A percentile compares a stretch with the other conserved stretches of the same genome.
phyloP scores from a whole-genome alignment of 148 eudicot genomes.

The Rhododendron ferrugineum region DNA sequence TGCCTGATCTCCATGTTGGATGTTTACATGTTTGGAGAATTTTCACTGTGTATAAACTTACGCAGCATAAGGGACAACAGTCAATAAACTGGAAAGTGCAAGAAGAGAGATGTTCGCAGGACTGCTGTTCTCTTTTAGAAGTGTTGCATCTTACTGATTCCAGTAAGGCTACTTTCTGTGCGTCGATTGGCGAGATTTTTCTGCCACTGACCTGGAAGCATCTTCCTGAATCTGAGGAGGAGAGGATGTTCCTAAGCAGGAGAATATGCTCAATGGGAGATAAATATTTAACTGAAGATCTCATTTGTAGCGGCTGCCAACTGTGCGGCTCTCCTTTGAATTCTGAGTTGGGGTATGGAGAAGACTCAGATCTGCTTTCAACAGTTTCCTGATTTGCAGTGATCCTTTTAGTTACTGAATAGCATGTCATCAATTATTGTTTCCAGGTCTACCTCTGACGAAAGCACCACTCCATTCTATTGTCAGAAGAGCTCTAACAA shows the following conservation, averaged over 20 bases:
- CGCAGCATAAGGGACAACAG: slow-evolving; percentile 26
- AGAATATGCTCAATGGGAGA: slow-evolving; percentile 27
- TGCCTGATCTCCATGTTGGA: background rate
- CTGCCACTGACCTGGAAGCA: slow-evolving; percentile 36
- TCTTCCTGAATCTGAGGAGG: slow-evolving; percentile 38
- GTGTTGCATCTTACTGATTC: slow-evolving; percentile 32
- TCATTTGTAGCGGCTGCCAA: slow-evolving; percentile 73
- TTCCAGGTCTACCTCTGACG: slow-evolving; percentile 32
- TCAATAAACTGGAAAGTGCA: slow-evolving; percentile 64
- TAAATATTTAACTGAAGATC: slow-evolving; percentile 51
- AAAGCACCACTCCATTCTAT: slow-evolving; percentile 32
- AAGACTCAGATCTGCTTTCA: slow-evolving; percentile 9
- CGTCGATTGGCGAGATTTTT: slow-evolving; percentile 70
- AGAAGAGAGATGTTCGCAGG: slow-evolving; percentile 33
- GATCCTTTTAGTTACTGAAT: background rate
- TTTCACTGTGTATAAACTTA: background rate
- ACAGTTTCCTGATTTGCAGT: background rate
- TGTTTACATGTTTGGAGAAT: background rate
- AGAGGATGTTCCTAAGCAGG: slow-evolving; percentile 64
- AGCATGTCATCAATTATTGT: slow-evolving; percentile 13
- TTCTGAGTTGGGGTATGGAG: slow-evolving; percentile 39
- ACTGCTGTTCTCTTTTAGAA: slow-evolving; percentile 50
- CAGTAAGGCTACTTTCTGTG: slow-evolving; percentile 48
- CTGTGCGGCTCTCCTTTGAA: slow-evolving; percentile 53
- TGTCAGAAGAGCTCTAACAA: slow-evolving; percentile 63